Evolutionary conservation across 2,329 filamentous ascomycete species (phyloP).

Genomic region (Xylaria sp.): DNA sequence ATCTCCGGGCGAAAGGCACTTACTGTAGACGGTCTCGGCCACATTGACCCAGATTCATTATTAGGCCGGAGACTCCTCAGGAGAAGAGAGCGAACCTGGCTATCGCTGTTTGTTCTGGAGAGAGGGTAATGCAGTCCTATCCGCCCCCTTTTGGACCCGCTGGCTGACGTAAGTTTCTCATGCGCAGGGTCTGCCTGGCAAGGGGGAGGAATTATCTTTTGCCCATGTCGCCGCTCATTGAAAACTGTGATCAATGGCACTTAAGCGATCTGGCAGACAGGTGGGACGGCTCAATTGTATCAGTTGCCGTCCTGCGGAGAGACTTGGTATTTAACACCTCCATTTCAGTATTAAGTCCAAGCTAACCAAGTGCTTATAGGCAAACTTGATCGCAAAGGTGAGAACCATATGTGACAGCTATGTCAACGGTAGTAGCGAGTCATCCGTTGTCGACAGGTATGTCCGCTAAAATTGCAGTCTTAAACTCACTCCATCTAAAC

Average conservation of each 20-base stretch:
- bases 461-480: slow-evolving; percentile 12
- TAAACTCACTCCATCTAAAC: not conserved
- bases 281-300: slow-evolving; percentile 72
- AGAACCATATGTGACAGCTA: slow-evolving; percentile 63
- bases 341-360: not conserved
- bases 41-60: slow-evolving; percentile 63
- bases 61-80: slow-evolving; percentile 64
- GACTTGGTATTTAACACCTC: slow-evolving; percentile 55
- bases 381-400: slow-evolving; percentile 59
- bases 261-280: slow-evolving; percentile 63
- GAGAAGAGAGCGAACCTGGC: slow-evolving; percentile 69
- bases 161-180: slow-evolving; percentile 22
- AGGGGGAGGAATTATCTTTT: slow-evolving; percentile 70
- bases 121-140: slow-evolving; percentile 52
- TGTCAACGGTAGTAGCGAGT: slow-evolving; percentile 51
- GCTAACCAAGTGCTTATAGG: slow-evolving; percentile 38
- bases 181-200: slow-evolving; percentile 64
- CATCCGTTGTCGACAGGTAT: slow-evolving; percentile 56
- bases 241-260: slow-evolving; percentile 72
- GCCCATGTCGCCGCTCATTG: slow-evolving; percentile 66
- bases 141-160: not conserved
- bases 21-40: slow-evolving; percentile 67
- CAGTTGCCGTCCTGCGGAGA: slow-evolving; percentile 69
- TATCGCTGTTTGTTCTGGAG: slow-evolving; percentile 73
- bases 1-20: slow-evolving; percentile 69